These are phyloP conservation scores for Blepharisma undulans DNA, from an alignment of 169 alveolate genomes.

Conservation along the genomic window DNA sequence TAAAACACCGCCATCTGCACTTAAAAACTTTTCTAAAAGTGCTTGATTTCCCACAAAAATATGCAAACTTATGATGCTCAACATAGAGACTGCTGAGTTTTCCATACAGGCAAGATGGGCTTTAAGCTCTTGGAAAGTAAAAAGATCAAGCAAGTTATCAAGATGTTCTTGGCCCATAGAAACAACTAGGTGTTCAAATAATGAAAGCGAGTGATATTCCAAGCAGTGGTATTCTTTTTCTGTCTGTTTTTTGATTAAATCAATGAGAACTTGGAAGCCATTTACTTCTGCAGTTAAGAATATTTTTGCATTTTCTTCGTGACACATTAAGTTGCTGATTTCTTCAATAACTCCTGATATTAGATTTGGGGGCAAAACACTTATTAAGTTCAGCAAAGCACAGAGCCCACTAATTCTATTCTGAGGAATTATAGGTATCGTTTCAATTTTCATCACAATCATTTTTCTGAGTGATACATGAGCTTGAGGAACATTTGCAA, in stretches of 20 bases:
- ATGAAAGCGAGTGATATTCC: neutral
- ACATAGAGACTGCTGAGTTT: neutral
- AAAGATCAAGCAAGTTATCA: slow-evolving; percentile 26
- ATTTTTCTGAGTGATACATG: neutral
- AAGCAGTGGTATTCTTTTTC: neutral
- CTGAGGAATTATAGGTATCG: neutral
- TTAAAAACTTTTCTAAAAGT: slow-evolving; percentile 23
- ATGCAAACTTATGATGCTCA: neutral
- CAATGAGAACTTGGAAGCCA: neutral
- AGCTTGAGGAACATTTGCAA: neutral
- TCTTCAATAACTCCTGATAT: neutral
- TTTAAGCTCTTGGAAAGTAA: slow-evolving; percentile 23
- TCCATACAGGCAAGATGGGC: neutral
- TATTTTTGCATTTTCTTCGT: slow-evolving; percentile 28
- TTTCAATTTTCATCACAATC: slow-evolving; percentile 23
- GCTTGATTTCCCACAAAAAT: neutral
- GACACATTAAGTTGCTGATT: neutral
- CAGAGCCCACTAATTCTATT: slow-evolving; percentile 12
- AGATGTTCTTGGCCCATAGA: slow-evolving; percentile 9
- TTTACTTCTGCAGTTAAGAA: slow-evolving; percentile 22
- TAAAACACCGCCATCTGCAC: slow-evolving; percentile 5
- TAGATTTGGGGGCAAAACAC: neutral
- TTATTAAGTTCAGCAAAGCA: neutral
- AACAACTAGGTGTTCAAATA: slow-evolving; percentile 14
- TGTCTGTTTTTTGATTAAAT: neutral